A percentile compares a stretch with the other conserved stretches of the same genome.
Evolutionary conservation across 768 basidiomycete genomes (phyloP).

Genomic region (Thelephora aurantiotincta): DNA sequence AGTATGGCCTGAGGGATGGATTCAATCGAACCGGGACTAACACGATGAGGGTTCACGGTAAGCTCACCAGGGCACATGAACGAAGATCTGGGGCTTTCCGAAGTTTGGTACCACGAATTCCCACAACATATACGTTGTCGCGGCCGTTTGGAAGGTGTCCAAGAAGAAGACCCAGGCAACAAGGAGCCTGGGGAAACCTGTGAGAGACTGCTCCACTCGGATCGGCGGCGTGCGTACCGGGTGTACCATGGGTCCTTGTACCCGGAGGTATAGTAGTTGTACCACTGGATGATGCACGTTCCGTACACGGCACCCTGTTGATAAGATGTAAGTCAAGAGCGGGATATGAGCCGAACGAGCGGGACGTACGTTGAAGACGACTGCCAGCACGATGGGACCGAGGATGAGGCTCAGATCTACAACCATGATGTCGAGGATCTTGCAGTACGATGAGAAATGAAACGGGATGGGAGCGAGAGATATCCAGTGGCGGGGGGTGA

Average conservation of each 20-base stretch:
- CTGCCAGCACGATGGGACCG: not conserved
- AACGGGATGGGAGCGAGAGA: no score
- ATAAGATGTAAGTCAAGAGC: not conserved
- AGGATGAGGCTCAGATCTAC: not conserved
- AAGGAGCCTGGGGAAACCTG: slow-evolving; percentile 1
- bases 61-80: slow-evolving; percentile 5
- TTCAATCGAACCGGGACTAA: no score
- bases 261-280: not conserved
- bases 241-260: not conserved
- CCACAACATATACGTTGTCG: slow-evolving; percentile 9
- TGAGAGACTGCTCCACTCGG: not conserved
- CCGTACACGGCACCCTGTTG: not conserved
- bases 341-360: not conserved
- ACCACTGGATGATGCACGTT: not conserved
- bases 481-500: no score
- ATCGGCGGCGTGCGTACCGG: not conserved
- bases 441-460: no score
- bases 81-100: slow-evolving; percentile 7
- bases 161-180: slow-evolving; percentile 8
- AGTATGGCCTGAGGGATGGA: slow-evolving; percentile 1
- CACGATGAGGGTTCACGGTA: no score
- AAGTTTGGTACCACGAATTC: slow-evolving; percentile 9
- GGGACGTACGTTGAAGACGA: not conserved
- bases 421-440: no score
- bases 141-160: slow-evolving; percentile 8